Conservation (phyloP, 2,329 filamentous ascomycete genomes). For the Neonectria faginata region DNA sequence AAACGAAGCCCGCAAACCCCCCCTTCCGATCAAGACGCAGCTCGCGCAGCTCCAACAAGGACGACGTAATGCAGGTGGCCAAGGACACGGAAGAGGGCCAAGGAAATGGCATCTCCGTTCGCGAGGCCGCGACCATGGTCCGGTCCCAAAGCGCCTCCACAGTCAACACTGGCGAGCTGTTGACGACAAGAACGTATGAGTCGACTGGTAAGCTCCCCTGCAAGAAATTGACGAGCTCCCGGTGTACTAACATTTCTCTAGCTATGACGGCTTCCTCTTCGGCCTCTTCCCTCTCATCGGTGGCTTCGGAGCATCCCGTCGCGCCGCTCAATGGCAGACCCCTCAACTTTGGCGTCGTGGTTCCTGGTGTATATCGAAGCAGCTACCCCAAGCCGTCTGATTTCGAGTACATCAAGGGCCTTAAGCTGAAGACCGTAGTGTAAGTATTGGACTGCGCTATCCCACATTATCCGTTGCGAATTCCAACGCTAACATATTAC, state of each 20-base stretch:
- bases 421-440: conserved; percentile 84
- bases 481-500: conserved; percentile 27
- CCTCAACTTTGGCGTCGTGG: conserved; percentile 80
- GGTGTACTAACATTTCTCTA: conserved; percentile 28
- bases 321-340: conserved; percentile 57
- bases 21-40: conserved; percentile 47
- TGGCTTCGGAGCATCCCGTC: conserved; percentile 33
- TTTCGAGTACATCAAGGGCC: conserved; percentile 73
- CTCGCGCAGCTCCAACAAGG: conserved; percentile 47
- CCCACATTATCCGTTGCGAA: conserved; percentile 9
- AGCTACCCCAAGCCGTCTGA: conserved; percentile 81
- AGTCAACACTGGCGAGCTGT: conserved; percentile 29
- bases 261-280: conserved; percentile 33
- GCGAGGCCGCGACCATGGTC: conserved; percentile 33
- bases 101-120: conserved; percentile 21
- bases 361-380: conserved; percentile 82
- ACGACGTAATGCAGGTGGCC: conserved; percentile 40
- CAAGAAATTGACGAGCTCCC: not conserved
- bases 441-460: conserved; percentile 55
- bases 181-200: conserved; percentile 32
- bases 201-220: conserved; percentile 33
- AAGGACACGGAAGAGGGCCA: conserved; percentile 45
- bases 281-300: conserved; percentile 28
- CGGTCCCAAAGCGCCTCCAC: conserved; percentile 35
- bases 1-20: conserved; percentile 30